phyloP scores from a whole-genome alignment of 345 rosid species.

The Conringia planisiliqua region DNA sequence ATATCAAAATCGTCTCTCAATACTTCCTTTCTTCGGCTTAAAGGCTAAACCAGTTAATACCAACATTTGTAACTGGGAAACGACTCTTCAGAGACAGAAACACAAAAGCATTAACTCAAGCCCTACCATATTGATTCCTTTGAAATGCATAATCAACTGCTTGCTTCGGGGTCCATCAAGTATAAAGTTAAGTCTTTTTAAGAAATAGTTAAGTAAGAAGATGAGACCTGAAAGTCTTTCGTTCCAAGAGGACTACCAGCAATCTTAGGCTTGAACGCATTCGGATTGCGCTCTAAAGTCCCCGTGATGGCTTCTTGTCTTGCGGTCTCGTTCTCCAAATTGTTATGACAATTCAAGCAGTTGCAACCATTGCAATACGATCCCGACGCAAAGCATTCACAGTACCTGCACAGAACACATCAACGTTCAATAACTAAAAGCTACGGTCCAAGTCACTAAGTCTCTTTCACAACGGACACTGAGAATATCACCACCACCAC shows the following conservation, averaged over 20 bases:
- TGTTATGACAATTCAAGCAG: slow-evolving; percentile 71
- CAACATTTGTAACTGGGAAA: neutral
- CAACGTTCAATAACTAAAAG: neutral
- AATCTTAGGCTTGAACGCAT: slow-evolving; percentile 72
- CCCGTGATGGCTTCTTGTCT: slow-evolving; percentile 61
- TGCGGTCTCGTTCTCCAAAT: slow-evolving; percentile 52
- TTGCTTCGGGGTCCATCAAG: neutral
- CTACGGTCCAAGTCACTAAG: neutral
- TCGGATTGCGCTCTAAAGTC: slow-evolving; percentile 67
- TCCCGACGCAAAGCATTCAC: slow-evolving; percentile 88
- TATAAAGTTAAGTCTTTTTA: neutral
- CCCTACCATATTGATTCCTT: neutral
- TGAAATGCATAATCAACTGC: neutral
- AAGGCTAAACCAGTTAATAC: neutral
- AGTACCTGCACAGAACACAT: slow-evolving; percentile 49
- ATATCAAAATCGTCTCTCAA: neutral
- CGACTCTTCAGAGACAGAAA: neutral
- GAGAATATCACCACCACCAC: neutral
- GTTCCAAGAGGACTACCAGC: slow-evolving; percentile 58
- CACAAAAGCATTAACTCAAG: neutral
- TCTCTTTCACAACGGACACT: neutral
- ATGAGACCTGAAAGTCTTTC: slow-evolving; percentile 47
- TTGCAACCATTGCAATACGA: slow-evolving; percentile 74
- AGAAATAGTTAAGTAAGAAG: neutral
- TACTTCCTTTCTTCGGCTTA: neutral